Base-by-base conservation (phyloP, 2,329 filamentous ascomycete genomes). In the Diaporthe capsici region DNA sequence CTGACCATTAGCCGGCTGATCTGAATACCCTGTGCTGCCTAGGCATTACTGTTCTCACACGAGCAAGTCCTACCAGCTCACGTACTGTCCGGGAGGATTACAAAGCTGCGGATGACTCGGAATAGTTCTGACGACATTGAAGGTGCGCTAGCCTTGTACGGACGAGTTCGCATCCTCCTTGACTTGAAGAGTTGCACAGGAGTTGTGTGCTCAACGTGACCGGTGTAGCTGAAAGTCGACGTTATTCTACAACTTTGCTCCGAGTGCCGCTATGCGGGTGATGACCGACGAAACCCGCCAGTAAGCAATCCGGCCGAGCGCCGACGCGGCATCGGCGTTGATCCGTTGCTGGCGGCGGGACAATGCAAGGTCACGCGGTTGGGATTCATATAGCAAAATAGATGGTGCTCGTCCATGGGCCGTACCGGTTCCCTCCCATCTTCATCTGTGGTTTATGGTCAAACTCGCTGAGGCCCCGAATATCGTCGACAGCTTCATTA, bases 311-410 rank as follows among this genome's bases (percentile, higher is more conserved):
- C 37, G 22, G 60, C 60, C 60, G 60, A 63, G 39, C 60, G 39
- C 60, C 60, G 39, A 47, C 31, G 37, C 63, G 63, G 63, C 63
- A 37, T 39, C 22, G 63, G 63, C 31, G 10, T 68, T 25, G 10
- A 39, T 37, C 28, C 31, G 5, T n/a, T 37, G 44, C 37, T 25
- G 39, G 25, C 37, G 34, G 5, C 13, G 17, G 13, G 25, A 31
- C 12, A 28, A 20, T 7, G 2, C 7, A 22, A 22, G 44, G 44
- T 1, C 44, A 8, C 20, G 44, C 44, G 44, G 22, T 22, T 9
- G 5, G 17, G 44, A 49, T 22, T 49, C 10, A 49, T 9, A 49
- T 8, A 49, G 20, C 20, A 20, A 6, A 9, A 20, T 22, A 8
- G 44, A 49, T 5, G 44, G 44, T 49, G 20, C 44, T 9, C 25